phyloP scores from a whole-genome alignment of 2,329 filamentous ascomycete genomes.

The Lasiodiplodia hormozganensis region DNA sequence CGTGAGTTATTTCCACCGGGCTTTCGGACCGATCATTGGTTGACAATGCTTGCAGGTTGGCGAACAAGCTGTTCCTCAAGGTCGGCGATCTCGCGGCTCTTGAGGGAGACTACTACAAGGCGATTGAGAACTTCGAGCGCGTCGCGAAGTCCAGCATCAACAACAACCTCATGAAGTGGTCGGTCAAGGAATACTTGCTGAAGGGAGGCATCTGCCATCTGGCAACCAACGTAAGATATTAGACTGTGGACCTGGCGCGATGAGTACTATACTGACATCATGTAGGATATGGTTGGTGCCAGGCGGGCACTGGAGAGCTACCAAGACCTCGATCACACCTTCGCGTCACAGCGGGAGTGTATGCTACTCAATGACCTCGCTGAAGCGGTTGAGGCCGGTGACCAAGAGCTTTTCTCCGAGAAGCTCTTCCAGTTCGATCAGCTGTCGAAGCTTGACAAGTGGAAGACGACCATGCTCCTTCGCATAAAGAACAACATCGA shows the following conservation, averaged over 20 bases:
- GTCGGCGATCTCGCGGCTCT: constrained; percentile 86
- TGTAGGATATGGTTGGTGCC: constrained; percentile 75
- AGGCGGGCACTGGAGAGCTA: constrained; percentile 84
- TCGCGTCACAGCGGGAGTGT: constrained; percentile 78
- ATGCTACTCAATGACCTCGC: constrained; percentile 80
- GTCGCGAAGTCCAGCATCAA: constrained; percentile 79
- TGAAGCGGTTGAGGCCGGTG: constrained; percentile 76
- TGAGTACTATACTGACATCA: background rate
- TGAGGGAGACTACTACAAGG: constrained; percentile 82
- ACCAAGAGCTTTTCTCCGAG: constrained; percentile 83
- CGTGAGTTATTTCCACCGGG: constrained; percentile 60
- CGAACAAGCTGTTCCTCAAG: constrained; percentile 94
- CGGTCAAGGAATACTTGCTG: constrained; percentile 93
- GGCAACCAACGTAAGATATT: constrained; percentile 57
- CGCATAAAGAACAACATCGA: constrained; percentile 85
- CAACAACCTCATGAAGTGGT: constrained; percentile 93
- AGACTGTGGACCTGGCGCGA: background rate
- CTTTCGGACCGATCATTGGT: background rate
- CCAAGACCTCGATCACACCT: constrained; percentile 66
- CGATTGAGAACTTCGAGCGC: constrained; percentile 72
- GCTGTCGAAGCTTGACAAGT: constrained; percentile 92
- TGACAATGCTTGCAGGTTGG: constrained; percentile 63
- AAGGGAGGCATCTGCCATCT: constrained; percentile 94
- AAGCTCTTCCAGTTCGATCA: constrained; percentile 87
- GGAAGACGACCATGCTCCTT: constrained; percentile 89